A percentile compares a stretch with the other conserved stretches of the same genome.
Evolutionary conservation across 2,329 filamentous ascomycete species (phyloP).

Genomic region (Aspergillus sp.): DNA sequence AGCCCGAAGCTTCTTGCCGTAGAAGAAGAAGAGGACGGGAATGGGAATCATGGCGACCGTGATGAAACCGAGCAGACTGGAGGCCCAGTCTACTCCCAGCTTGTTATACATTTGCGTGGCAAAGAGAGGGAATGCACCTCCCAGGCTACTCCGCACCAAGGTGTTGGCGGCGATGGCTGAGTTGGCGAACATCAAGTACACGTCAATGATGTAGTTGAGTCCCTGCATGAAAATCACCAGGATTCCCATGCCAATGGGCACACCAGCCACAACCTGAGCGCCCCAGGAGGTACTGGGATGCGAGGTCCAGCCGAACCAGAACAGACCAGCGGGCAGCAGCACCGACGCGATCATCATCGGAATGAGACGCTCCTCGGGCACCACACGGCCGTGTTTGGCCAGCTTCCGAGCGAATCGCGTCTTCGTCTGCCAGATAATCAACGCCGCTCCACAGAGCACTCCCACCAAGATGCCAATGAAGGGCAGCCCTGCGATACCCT

Average conservation of each 20-base stretch:
- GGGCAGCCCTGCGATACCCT: slow-evolving; percentile 40
- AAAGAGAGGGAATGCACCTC: slow-evolving; percentile 35
- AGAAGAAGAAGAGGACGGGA: slow-evolving; percentile 51
- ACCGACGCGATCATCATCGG: slow-evolving; percentile 48
- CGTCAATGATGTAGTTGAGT: slow-evolving; percentile 45
- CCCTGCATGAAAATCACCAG: slow-evolving; percentile 45
- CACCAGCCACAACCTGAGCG: slow-evolving; percentile 45
- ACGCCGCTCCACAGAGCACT: slow-evolving; percentile 35
- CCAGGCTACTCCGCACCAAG: slow-evolving; percentile 36
- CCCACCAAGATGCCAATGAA: slow-evolving; percentile 41
- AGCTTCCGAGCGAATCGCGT: slow-evolving; percentile 42
- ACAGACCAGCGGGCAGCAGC: slow-evolving; percentile 47
- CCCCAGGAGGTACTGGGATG: slow-evolving; percentile 46
- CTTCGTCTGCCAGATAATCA: slow-evolving; percentile 44
- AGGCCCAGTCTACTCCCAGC: slow-evolving; percentile 41
- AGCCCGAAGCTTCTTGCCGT: slow-evolving; percentile 46
- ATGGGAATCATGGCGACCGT: slow-evolving; percentile 46
- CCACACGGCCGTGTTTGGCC: slow-evolving; percentile 33
- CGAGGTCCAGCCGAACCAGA: slow-evolving; percentile 53
- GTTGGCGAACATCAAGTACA: slow-evolving; percentile 41
- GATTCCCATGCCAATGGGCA: slow-evolving; percentile 46
- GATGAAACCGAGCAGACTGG: slow-evolving; percentile 39
- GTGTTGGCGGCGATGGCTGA: slow-evolving; percentile 43
- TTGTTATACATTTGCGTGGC: slow-evolving; percentile 37
- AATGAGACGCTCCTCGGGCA: slow-evolving; percentile 49